Evolutionary conservation across 1,139 yeast species (phyloP), one percentile per base, ranked within the genome.

Genomic region (Blastobotrys indianensis): DNA sequence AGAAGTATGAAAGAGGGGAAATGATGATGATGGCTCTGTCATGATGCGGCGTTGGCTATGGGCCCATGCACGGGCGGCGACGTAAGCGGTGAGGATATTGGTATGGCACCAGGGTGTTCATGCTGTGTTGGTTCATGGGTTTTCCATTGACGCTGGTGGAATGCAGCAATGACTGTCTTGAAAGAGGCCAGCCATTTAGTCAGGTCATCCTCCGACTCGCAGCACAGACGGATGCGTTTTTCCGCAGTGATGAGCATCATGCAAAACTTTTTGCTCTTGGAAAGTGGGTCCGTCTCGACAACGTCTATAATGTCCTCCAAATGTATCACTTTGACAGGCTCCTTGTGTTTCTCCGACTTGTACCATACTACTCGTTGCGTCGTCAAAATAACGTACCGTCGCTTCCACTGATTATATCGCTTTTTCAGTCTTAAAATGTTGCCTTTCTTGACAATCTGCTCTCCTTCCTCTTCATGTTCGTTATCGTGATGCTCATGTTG

Each of bases 151-250:
- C n/a, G 25, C 4, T 20, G 25, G 7, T 20, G 25, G 25, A 4
- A 20, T 7, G 25, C 25, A 7, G 25, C 25, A 20, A 20, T 20
- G 25, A 20, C 25, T 20, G 25, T 53, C 42, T 72, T 74, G 49
- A 75, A 58, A 2, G 76, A 69, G 2, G 74, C 73, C 36, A 77
- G 61, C 82, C 82, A 77, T 46, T 67, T 64, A 1, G 74, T 67
- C 59, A 76, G 61, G 11, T 75, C 79, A 10, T 70, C 73, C 53
- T 76, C 81, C 23, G 62, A 60, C 15, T 62, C 62, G 1, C 74
- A 74, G 53, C 78, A 67, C 51, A 77, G 68, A 34, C 77, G 58
- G 23, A 73, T 53, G 42, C 77, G 60, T 52, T 75, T 75, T 39
- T 60, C 60, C 0, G 76, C 72, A 0, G 80, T 74, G 32, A 77